phyloP scores from a whole-genome alignment of 176 grass and related monocot genomes.

The Phoenix roebelenii region DNA sequence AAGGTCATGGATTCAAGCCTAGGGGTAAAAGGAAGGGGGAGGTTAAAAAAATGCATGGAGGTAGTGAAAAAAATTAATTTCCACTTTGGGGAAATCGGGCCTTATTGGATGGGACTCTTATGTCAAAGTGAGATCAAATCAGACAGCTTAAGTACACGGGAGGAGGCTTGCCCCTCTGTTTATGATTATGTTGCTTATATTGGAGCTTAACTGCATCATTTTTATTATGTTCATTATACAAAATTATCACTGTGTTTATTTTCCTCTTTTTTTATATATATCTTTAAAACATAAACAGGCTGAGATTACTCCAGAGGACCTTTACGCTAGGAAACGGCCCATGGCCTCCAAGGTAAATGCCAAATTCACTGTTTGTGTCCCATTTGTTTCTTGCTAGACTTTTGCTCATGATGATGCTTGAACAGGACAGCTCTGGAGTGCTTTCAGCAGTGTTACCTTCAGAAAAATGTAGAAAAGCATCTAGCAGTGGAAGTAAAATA shows the following conservation, averaged over 20 bases:
- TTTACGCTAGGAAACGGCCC: constrained; percentile 70
- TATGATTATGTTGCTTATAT: no score
- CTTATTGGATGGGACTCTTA: no score
- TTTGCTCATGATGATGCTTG: constrained; percentile 22
- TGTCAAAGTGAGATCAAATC: no score
- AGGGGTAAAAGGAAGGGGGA: no score
- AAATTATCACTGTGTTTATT: background rate
- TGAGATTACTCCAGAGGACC: constrained; percentile 79
- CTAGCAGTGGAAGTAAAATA: constrained; percentile 38
- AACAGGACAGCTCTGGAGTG: constrained; percentile 36
- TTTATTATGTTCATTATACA: no score
- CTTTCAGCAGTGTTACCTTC: constrained; percentile 35
- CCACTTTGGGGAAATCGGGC: no score
- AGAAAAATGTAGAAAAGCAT: constrained; percentile 53
- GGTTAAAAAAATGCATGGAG: no score
- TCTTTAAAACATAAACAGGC: constrained; percentile 35
- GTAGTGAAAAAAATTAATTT: no score
- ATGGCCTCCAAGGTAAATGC: constrained; percentile 45
- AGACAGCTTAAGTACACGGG: no score
- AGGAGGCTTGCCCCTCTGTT: no score
- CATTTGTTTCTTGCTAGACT: constrained; percentile 25
- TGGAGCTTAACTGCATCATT: no score
- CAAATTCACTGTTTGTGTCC: constrained; percentile 11
- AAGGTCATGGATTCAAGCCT: no score
- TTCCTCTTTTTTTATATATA: background rate